Evolutionary conservation across 2,329 filamentous ascomycete species (phyloP), one percentile per base, ranked within the genome.

Genomic region (Fusarium sp.): DNA sequence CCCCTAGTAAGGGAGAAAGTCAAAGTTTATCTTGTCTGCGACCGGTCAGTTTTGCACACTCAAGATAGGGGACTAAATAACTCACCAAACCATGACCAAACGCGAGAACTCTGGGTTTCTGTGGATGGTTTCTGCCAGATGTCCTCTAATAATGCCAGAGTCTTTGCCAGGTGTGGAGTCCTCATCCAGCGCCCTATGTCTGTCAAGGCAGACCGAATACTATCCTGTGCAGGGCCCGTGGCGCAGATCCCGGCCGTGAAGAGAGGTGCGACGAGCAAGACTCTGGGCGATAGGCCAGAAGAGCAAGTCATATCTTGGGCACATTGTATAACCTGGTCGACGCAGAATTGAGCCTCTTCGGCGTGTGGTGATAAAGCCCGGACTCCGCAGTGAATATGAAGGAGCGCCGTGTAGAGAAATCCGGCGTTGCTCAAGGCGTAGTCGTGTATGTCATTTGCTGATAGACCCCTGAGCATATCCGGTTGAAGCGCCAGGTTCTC

Each of bases 181-280:
- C 37, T 67, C 69, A 74, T 74, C 72, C 72, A 74, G 17, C 40
- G 52, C 7, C 65, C 66, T 15, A 74, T 70, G 6, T 70, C 63
- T 17, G 11, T 45, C 20, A 74, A 33, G 1, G 61, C 69, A 1
- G 30, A 61, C 12, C 52, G 57, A 4, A 74, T 56, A 7, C 59
- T 61, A 5, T 63, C 45, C 17, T 64, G 25, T 10, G 57, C 65
- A 35, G 45, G 0, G 3, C 72, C 69, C 1, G 54, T 32, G 1
- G 72, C 69, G 9, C 64, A 74, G 25, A 74, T 61, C 0, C 71
- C 69, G 1, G 71, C 69, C 0, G 72, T 67, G 12, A 74, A 74
- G 11, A 74, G 32, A 0, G 65, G 72, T 4, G 71, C 64, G 4
- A 72, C 71, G 1, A 74, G 43, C 12, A 74, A 47, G 1, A 72